Evolutionary conservation across 2,329 filamentous ascomycete species (phyloP), one percentile per base, ranked within the genome.

Genomic region (Exserohilum turcica): DNA sequence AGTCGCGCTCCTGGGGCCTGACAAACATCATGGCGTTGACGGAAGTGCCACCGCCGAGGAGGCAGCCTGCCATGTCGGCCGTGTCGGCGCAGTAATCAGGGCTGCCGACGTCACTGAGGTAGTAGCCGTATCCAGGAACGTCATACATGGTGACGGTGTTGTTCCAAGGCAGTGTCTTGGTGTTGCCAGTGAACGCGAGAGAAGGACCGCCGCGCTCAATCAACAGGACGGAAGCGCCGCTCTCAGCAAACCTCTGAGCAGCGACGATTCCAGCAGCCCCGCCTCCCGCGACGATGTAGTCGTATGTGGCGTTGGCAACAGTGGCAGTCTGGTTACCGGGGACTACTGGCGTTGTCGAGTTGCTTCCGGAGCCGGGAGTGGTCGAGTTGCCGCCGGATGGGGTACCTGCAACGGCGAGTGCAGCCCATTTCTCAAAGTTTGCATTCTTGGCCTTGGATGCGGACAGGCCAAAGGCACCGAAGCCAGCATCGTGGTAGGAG

Each of bases 51-150:
- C 87, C 87, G 35, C 87, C 87, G 1, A 90, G 79, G 27, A 90
- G 77, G 59, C 87, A 90, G 6, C 86, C 87, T 8, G 86, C 85
- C 83, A 88, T 87, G 60, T 87, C 83, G 49, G 86, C 86, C n/a
- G 83, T 85, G 68, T 90, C 87, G 2, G 80, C 79, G 72, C 87
- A 90, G 38, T 64, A 66, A 39, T 66, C 64, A 8, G 67, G 67
- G 38, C 52, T 63, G 8, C 68, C 67, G 12, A 67, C 64, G 21
- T 65, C 54, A 36, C 63, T 67, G 10, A 71, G 70, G 48, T 72
- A 71, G 57, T 74, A 73, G 7, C 61, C 66, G 47, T 72, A 65
- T 9, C 67, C 72, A n/a, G 73, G 73, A 10, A 74, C 69, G 54
- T 74, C 72, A 36, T 72, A 74, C 60, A 73, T 72, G 9, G 71